Conservation (phyloP, 2,329 filamentous ascomycete genomes). For the Diaporthe sp. region DNA sequence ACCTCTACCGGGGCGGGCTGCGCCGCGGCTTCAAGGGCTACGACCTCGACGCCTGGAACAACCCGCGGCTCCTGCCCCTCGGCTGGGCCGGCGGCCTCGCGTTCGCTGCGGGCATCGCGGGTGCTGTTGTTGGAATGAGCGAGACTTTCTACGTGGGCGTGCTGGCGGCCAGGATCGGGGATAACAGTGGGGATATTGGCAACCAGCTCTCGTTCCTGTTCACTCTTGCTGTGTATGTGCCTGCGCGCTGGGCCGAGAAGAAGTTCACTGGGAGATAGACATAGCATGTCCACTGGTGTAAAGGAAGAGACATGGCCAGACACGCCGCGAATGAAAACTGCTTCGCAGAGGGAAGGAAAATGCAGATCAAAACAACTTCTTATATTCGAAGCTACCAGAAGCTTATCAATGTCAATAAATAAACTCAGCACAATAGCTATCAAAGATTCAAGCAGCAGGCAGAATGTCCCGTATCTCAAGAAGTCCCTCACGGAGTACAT, state of each 20-base stretch:
- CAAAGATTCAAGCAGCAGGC: background rate
- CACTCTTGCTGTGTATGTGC: constrained; percentile 61
- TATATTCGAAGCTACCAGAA: no score
- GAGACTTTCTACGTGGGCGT: constrained; percentile 69
- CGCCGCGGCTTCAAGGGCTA: constrained; percentile 55
- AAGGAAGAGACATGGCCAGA: background rate
- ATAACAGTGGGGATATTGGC: constrained; percentile 62
- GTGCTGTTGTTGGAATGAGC: constrained; percentile 70
- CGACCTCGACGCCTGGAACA: constrained; percentile 64
- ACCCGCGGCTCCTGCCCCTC: constrained; percentile 57
- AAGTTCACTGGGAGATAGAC: constrained; percentile 58
- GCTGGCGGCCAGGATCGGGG: constrained; percentile 59
- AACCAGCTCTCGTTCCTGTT: constrained; percentile 67
- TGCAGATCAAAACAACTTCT: background rate
- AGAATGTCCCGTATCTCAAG: no score
- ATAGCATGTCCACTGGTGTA: no score
- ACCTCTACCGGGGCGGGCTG: constrained; percentile 58
- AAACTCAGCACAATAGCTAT: background rate
- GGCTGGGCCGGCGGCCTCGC: constrained; percentile 59
- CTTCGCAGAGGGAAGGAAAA: no score
- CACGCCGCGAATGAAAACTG: no score
- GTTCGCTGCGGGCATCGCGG: constrained; percentile 60
- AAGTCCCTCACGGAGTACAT: no score
- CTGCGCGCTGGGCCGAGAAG: constrained; percentile 63
- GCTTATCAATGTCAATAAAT: no score